Evolutionary conservation across 2,329 filamentous ascomycete genomes (phyloP), one percentile per base, ranked within the genome.

Genomic region (Stagonosporopsis vannaccii): DNA sequence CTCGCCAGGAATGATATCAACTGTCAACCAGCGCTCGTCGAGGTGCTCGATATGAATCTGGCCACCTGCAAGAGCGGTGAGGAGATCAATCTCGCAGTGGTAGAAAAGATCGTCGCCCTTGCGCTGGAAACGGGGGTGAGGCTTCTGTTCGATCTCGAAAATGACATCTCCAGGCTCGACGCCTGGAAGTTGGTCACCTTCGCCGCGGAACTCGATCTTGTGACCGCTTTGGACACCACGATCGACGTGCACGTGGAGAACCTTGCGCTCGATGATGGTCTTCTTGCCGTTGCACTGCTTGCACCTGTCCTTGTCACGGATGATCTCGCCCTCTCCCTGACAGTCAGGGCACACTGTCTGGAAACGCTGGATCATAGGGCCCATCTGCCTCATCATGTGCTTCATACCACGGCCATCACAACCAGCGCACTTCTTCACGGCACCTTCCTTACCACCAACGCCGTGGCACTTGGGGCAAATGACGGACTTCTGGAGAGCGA

Each of bases 331-430:
- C 79, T 99, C 95, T 62, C 96, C 96, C 69, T 95, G 94, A 78
- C 95, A 99, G 81, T 99, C 96, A 25, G 93, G 91, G 85, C 95
- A 99, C 70, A 97, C 93, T 26, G 94, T 98, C 84, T 99, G 95
- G 87, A 99, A 99, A 56, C 95, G 91, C 82, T 99, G 96, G 69
- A 99, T 98, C 95, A 99, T 99, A 58, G 95, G 95, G 47, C 95
- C 95, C 93, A 99, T 98, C 81, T 99, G 95, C 76, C 96, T 90
- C 95, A 99, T 97, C 94, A 99, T 98, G 36, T 91, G 97, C 90
- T 98, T 98, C 91, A 97, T 97, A 79, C 95, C 95, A 63, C 90
- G 87, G 65, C 95, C 95, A 71, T 96, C 92, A 78, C 95, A 99
- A 73, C 92, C 90, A 36, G 86, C 75, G 80, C 95, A 99, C 72